Base-by-base conservation (phyloP, 2,329 filamentous ascomycete genomes). In the Tolypocladium nubicola region DNA sequence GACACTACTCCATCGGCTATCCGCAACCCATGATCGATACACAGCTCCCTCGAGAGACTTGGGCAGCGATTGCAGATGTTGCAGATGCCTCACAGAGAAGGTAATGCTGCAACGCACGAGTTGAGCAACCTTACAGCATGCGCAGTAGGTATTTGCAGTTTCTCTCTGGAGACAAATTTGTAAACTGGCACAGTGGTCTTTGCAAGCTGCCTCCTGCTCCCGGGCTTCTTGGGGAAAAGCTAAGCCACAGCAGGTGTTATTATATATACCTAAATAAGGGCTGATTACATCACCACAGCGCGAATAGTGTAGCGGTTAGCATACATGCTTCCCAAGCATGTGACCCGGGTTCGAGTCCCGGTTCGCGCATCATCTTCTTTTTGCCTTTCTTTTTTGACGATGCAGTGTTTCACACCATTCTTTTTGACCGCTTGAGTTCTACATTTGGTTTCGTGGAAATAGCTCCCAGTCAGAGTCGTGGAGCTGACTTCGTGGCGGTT, bases 311-410 rank as follows among this genome's bases (percentile, higher is more conserved):
- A 72, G 62, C 58, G 70, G 70, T 67, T 72, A 72, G 70, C 69
- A 72, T 72, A 59, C 68, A 62, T 67, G 69, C 69, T 71, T 72
- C 70, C 70, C 69, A 72, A 68, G 68, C 67, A 65, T 64, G 68
- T 60, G 68, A 67, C 62, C 63, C 62, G 70, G 65, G 70, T 72
- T 72, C 70, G 70, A 72, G 62, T 68, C 70, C 65, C 70, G 63
- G 65, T 63, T 64, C 60, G 63, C 65, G 70, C 66, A 71, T 41
- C 3, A 37, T 5, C 3, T 35, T 26, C 10, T 52, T 52, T 45
- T 52, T 35, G 14, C 37, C 9, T 41, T 56, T 65, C 23, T 19
- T 41, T 56, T 33, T 63, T 57, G 38, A 11, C 30, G 21, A n/a
- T 21, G 40, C 40, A 21, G 39, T 23, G 13, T 26, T 37, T 14